Percentiles rank a stretch among this genome's conserved stretches.
phyloP scores from a whole-genome alignment of 257 asterid genomes.

The Mitragyna speciosa region DNA sequence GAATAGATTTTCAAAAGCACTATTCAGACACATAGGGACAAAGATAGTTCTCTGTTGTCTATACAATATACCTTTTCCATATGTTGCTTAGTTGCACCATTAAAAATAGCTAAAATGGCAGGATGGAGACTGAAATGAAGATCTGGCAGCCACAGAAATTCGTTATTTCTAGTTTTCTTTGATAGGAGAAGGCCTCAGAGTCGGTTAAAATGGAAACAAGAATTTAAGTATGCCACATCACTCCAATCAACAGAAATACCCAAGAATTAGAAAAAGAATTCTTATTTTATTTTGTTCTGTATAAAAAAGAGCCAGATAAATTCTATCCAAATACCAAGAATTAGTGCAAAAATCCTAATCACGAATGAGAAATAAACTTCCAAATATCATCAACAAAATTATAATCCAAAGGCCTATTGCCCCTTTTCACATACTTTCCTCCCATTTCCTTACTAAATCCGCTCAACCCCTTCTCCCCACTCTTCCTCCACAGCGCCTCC shows the following conservation, averaged over 20 bases:
- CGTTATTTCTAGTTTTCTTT: no score
- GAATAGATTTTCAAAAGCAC: neutral
- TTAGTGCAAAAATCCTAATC: constrained; percentile 11
- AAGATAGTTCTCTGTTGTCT: neutral
- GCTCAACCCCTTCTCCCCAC: constrained; percentile 48
- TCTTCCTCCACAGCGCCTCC: constrained; percentile 64
- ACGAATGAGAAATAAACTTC: constrained; percentile 41
- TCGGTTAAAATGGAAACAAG: no score
- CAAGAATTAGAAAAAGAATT: no score
- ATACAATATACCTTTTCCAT: neutral
- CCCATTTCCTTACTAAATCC: constrained; percentile 55
- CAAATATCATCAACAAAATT: constrained; percentile 40
- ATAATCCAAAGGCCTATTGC: constrained; percentile 40
- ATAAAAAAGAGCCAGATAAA: neutral
- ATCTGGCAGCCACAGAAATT: neutral
- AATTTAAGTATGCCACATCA: no score
- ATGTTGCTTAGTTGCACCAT: neutral
- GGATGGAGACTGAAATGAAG: neutral
- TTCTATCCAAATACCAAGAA: neutral
- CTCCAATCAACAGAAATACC: no score
- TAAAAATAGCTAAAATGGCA: neutral
- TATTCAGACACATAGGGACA: neutral
- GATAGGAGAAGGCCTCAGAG: no score
- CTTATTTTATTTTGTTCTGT: neutral
- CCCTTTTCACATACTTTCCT: constrained; percentile 44